Evolutionary conservation across 164 flowering plant genomes (phyloP), one percentile per base, ranked within the genome.

Genomic region (Sextonia rubra): DNA sequence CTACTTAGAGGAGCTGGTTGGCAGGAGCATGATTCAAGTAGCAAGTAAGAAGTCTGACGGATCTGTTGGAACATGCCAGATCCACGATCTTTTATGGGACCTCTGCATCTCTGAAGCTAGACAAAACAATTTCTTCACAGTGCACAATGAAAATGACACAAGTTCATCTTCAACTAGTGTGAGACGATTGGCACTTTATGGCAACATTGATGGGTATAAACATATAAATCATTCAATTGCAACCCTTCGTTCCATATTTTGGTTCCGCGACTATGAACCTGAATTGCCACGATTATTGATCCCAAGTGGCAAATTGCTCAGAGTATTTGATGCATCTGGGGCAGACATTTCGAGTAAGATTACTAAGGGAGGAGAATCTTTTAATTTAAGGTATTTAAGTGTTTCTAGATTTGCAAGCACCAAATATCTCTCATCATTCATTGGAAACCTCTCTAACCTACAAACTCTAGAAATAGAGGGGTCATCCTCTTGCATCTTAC

Each of bases 351-450:
- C 5, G 3, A 12, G 55, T 1, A 23, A 77, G 1, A 68, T 77
- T 0, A 22, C 18, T 0, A 68, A 70, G 62, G 27, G 79, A 1
- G 82, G 80, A 9, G 58, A 64, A 1, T 73, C 82, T 1, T 17
- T 75, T 26, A 78, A 76, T 24, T 74, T 85, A 68, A 74, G 75
- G 74, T 81, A 76, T 70, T 47, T 81, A 30, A 3, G 7, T 20
- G 6, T 56, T 30, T 30, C 32, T 3, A 56, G 1, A 22, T 18
- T 62, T 24, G 22, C 37, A 9, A 2, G 8, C 0, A 1, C 48
- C 0, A 3, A 32, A 0, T 1, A 25, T 23, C 17, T 82, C 3
- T 83, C 83, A 30, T 14, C 71, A 0, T 74, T 71, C 25, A 14
- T 85, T 6, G 66, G 80, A 5, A 64, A 76, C 2, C 56, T 83